Conservation (phyloP, 2,329 filamentous ascomycete species). For the Phyllosticta capitalensis region DNA sequence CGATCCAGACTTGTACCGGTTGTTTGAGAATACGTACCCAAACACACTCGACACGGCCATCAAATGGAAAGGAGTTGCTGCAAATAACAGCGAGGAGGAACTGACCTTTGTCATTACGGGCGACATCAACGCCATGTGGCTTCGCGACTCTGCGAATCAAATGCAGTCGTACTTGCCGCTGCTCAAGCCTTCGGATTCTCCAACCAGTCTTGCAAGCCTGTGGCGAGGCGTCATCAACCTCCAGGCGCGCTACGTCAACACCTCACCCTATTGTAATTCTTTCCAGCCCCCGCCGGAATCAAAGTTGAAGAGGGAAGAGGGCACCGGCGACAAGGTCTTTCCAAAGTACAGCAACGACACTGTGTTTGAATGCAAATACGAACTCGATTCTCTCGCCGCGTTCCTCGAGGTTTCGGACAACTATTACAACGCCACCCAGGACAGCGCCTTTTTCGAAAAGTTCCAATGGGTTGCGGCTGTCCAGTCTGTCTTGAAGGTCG, state of each 20-base stretch:
- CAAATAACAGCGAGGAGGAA: slow-evolving; percentile 52
- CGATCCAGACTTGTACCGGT: slow-evolving; percentile 53
- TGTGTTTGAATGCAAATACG: slow-evolving; percentile 47
- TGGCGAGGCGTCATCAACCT: slow-evolving; percentile 65
- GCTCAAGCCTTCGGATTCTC: slow-evolving; percentile 43
- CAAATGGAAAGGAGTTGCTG: slow-evolving; percentile 54
- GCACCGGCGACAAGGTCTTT: slow-evolving; percentile 35
- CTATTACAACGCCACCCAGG: slow-evolving; percentile 42
- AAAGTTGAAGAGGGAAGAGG: background rate
- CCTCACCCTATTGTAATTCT: slow-evolving; percentile 46
- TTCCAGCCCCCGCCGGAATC: slow-evolving; percentile 42
- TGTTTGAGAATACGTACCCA: slow-evolving; percentile 65
- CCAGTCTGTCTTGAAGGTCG: slow-evolving; percentile 35
- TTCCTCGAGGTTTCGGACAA: slow-evolving; percentile 41
- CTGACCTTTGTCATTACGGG: slow-evolving; percentile 51
- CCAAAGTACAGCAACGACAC: slow-evolving; percentile 34
- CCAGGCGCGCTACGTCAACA: slow-evolving; percentile 57
- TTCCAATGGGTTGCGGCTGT: slow-evolving; percentile 40
- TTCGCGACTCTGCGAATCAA: slow-evolving; percentile 53
- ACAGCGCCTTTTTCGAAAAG: slow-evolving; percentile 38
- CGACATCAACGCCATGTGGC: slow-evolving; percentile 49
- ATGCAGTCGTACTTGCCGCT: slow-evolving; percentile 60
- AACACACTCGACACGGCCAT: slow-evolving; percentile 69
- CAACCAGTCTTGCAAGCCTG: slow-evolving; percentile 54
- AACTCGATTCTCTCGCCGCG: slow-evolving; percentile 43